A percentile compares a stretch with the other conserved stretches of the same genome.
Conservation (phyloP, 805 yeast genomes). For the Ogataea paradorogensis region DNA sequence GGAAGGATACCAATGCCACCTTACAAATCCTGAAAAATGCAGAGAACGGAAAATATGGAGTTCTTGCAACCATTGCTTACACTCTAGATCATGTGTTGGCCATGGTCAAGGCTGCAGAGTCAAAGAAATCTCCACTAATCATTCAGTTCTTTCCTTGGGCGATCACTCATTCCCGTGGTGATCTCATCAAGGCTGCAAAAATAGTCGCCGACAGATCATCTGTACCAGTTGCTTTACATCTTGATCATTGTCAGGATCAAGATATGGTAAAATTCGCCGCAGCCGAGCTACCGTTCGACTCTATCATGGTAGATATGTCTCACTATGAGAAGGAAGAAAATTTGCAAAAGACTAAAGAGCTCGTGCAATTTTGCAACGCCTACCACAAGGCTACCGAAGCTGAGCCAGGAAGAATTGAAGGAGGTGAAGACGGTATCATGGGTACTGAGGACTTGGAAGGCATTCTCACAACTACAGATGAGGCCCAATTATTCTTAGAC, state of each 20-base stretch:
- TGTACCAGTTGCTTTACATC: slow-evolving; percentile 37
- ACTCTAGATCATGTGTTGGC: slow-evolving; percentile 35
- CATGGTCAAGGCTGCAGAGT: slow-evolving; percentile 36
- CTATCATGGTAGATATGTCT: slow-evolving; percentile 40
- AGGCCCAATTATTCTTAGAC: slow-evolving; percentile 30
- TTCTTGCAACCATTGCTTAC: slow-evolving; percentile 35
- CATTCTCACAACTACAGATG: slow-evolving; percentile 34
- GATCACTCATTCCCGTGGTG: slow-evolving; percentile 32
- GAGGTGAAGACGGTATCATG: slow-evolving; percentile 37
- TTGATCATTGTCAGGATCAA: slow-evolving; percentile 37
- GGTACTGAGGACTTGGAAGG: slow-evolving; percentile 30
- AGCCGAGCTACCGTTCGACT: slow-evolving; percentile 35
- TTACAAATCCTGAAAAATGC: slow-evolving; percentile 31
- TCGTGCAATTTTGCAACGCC: slow-evolving; percentile 30
- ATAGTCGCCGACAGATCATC: slow-evolving; percentile 28
- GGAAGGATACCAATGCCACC: slow-evolving; percentile 28
- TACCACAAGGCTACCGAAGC: slow-evolving; percentile 37
- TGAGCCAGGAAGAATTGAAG: slow-evolving; percentile 39
- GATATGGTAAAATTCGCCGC: slow-evolving; percentile 32
- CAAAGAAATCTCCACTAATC: slow-evolving; percentile 32
- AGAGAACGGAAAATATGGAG: slow-evolving; percentile 32
- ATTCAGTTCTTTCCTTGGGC: slow-evolving; percentile 39
- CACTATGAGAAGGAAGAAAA: slow-evolving; percentile 36
- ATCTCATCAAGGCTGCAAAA: slow-evolving; percentile 28
- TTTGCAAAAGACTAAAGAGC: slow-evolving; percentile 27